phyloP scores from a whole-genome alignment of 2,329 filamentous ascomycete genomes.

The Fusarium begoniae region DNA sequence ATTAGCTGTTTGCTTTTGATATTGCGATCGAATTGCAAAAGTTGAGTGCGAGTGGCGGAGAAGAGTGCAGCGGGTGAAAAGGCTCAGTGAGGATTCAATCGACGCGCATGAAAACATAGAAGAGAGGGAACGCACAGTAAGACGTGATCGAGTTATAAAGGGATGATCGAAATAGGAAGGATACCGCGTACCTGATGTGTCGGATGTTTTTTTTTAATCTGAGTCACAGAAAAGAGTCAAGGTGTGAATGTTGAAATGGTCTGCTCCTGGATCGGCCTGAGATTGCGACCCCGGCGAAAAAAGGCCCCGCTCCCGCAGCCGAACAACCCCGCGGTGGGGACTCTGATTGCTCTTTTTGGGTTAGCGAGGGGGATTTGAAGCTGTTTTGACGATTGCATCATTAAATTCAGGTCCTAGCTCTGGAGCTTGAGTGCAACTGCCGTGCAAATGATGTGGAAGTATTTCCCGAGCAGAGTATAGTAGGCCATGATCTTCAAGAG shows the following conservation, averaged over 20 bases:
- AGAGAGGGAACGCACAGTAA: neutral
- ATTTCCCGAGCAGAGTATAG: neutral
- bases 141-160: neutral
- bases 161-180: neutral
- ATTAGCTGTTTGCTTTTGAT: slow-evolving; percentile 9
- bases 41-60: neutral
- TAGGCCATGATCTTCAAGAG: fast-evolving
- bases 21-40: neutral
- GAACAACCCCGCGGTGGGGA: slow-evolving; percentile 18
- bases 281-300: slow-evolving; percentile 22
- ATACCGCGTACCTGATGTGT: slow-evolving; percentile 4
- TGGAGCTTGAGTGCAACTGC: neutral
- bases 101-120: neutral
- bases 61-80: slow-evolving; percentile 1
- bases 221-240: slow-evolving; percentile 37
- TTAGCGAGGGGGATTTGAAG: slow-evolving; percentile 18
- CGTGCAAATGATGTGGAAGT: neutral
- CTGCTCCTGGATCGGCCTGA: slow-evolving; percentile 30
- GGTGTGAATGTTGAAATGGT: neutral
- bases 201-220: slow-evolving; percentile 9
- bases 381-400: slow-evolving; percentile 19
- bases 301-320: slow-evolving; percentile 36
- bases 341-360: neutral
- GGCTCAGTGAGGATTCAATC: slow-evolving; percentile 1
- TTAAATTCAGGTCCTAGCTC: slow-evolving; percentile 15